Conservation (phyloP, 345 rosid genomes). For the Camelina neglecta region DNA sequence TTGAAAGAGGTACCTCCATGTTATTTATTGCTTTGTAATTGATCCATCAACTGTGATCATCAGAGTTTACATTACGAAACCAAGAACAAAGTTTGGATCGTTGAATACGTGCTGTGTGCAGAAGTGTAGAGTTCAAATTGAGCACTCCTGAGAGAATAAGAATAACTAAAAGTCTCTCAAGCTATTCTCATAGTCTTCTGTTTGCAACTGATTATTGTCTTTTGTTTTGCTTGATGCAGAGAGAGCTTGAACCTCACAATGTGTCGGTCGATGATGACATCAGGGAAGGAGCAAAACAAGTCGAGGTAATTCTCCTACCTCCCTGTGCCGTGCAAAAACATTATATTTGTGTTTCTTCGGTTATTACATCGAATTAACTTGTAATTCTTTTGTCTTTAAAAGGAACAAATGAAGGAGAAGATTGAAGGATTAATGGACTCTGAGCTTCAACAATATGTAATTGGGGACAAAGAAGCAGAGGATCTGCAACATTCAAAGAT, state of each 20-base stretch:
- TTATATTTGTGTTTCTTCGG: constrained; percentile 19
- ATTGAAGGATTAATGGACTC: constrained; percentile 57
- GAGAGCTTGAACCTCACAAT: constrained; percentile 65
- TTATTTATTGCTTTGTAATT: constrained; percentile 5
- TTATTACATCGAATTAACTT: constrained; percentile 59
- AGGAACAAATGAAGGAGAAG: constrained; percentile 74
- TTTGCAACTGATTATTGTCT: constrained; percentile 3
- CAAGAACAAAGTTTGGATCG: constrained; percentile 9
- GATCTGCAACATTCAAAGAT: constrained; percentile 66
- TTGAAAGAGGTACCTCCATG: constrained; percentile 64
- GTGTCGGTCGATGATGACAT: constrained; percentile 83
- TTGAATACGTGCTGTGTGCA: constrained; percentile 9
- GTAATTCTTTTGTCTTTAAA: constrained; percentile 31
- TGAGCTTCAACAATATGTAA: constrained; percentile 66
- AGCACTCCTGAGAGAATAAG: constrained; percentile 4
- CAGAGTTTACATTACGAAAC: constrained; percentile 4
- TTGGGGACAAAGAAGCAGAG: constrained; percentile 64
- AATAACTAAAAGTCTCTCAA: neutral
- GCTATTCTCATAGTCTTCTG: constrained; percentile 12
- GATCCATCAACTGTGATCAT: constrained; percentile 11
- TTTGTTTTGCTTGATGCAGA: constrained; percentile 51
- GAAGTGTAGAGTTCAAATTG: neutral
- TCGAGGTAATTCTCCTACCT: constrained; percentile 59
- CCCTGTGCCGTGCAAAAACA: neutral
- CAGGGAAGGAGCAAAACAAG: constrained; percentile 79